Base-by-base conservation (phyloP, 2,329 filamentous ascomycete species). In the Fusarium graminum region DNA sequence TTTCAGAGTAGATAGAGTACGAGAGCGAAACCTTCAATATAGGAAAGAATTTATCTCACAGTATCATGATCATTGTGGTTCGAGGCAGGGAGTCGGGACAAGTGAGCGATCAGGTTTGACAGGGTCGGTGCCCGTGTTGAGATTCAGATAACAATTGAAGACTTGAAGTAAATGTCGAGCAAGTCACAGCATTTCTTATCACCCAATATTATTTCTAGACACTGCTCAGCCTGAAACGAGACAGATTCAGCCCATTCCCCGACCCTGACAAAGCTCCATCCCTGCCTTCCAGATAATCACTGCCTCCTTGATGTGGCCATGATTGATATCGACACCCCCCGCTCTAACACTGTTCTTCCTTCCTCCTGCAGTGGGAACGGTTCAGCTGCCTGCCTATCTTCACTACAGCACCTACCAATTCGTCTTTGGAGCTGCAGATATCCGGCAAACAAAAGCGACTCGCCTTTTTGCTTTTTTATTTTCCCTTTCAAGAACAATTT, bases 371-470 rank as follows among this genome's bases (percentile, higher is more conserved):
- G n/a, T n/a, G n/a, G n/a, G n/a, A n/a, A n/a, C n/a, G n/a, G 22
- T 22, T 22, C 6, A 22, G 22, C 47, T 11, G 30, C 10, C 25
- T 36, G 25, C 19, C 36, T n/a, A n/a, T n/a, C n/a, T n/a, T n/a
- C n/a, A n/a, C n/a, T 42, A 16, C 19, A 25, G 17, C 13, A 41
- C 10, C n/a, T 17, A 17, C 12, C 16, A 36, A 36, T n/a, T 17
- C 34, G 36, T 51, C 41, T 46, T 25, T 45, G 22, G 36, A 56
- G 28, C 57, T 54, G 59, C 47, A 59, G 41, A 32, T 36, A 51
- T 38, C 50, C 36, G 46, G 41, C 12, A 62, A 45, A 32, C 16
- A 29, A 57, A 56, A 56, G 30, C 39, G 30, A 30, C 43, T 65
- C 46, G 61, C 30, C 62, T 50, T 43, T 36, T 19, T 16, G 26